Evolutionary conservation across 2,329 filamentous ascomycete genomes (phyloP), one percentile per base, ranked within the genome.

Genomic region (Monosporascus sp.): DNA sequence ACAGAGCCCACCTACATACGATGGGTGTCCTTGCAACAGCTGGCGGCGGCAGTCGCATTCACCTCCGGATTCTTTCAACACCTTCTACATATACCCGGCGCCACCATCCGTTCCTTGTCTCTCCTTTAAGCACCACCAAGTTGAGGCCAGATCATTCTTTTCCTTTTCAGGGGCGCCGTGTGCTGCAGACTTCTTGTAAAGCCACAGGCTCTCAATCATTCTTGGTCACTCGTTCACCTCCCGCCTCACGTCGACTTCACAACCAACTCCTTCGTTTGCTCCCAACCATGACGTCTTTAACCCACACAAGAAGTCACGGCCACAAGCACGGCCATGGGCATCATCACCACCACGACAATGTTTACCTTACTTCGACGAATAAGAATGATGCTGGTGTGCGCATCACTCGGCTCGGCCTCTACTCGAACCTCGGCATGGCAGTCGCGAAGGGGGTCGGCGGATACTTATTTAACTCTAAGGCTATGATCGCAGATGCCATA

Each of bases 391-490:
- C 94, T 49, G 91, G 91, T 60, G 95, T 96, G 64, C 87, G 91
- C 64, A 97, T 97, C 67, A 99, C 94, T 50, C 81, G 91, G 59
- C 88, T 97, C 64, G 91, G 91, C 26, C 80, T 96, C 46, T 88
- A 87, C 66, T 90, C 92, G 62, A 99, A 99, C 71, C 78, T 97
- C 51, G 86, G 86, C 67, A 97, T 99, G 92, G 94, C 93, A 49
- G 78, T 97, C 63, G 89, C 85, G 61, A 99, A 99, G 71, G 94
- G 93, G 43, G 78, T 92, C 27, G 94, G 94, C 54, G 94, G 94
- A 62, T 96, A 94, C 75, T 77, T 87, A 61, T 97, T 99, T 79
- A 92, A 97, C 72, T 97, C 92, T 45, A 91, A 97, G 73, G 87
- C 90, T 54, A 88, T 96, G 79, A 79, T 92, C 55, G 92, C 94